Base-by-base conservation (phyloP, 169 alveolate genomes). In the Plasmodium ovale region DNA sequence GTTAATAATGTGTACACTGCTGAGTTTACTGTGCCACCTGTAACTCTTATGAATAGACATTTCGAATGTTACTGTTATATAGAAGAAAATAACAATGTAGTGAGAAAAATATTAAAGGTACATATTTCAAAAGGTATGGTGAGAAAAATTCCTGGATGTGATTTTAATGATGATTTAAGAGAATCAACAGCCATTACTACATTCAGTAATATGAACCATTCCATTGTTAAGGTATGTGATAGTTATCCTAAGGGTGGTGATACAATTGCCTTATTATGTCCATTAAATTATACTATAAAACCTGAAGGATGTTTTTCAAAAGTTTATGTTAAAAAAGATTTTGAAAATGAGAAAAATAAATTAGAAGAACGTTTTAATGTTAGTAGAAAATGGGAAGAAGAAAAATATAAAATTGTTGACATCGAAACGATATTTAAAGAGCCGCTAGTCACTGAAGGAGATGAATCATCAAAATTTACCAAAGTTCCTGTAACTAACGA, bases 61-160 rank as follows among this genome's bases (percentile, higher is more conserved):
- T 77, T 77, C 37, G 73, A 60, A n/a, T 77, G 88, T 53, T 62
- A 60, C n/a, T 77, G 77, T 37, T 77, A 62, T 14, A 60, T 77
- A 77, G 68, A 77, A 14, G 37, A 37, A 62, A 29, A 37, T 4
- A 23, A 42, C 12, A 25, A 21, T 2, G 44, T 77, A 2, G 42
- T 35, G 5, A 77, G 54, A 27, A 77, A 62, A 51, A 35, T 54
- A 14, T 53, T 77, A 53, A 60, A 64, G 37, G 56, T 77, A 23
- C 49, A 77, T 42, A 77, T 77, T 4, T 42, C 74, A 7, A 33
- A 72, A n/a, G 68, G 74, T 5, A 9, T 27, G 3, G 51, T 49
- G 12, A 3, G 27, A 12, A 77, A 42, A 37, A 62, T 25, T 29
- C 68, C 88, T 27, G 77, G 88, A 29, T 77, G 88, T 44, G 77